These are phyloP conservation scores for Pichia sp. DNA, from an alignment of 1,139 yeast species.

Conservation along the genomic window DNA sequence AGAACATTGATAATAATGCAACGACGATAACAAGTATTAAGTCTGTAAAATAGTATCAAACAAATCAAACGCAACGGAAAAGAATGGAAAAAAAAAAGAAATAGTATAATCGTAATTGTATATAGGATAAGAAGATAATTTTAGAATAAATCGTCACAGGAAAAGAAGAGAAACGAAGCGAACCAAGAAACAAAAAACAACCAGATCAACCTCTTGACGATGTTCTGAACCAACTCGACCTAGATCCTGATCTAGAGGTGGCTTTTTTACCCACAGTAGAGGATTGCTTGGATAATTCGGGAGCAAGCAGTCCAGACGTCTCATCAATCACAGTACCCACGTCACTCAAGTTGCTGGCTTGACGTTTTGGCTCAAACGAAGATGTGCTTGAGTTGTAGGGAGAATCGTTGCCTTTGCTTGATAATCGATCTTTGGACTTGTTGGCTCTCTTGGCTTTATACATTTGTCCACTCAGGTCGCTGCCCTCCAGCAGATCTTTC, in stretches of 20 bases:
- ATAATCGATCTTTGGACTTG: background rate
- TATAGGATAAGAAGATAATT: background rate
- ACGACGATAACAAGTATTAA: background rate
- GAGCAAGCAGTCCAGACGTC: conserved; percentile 6
- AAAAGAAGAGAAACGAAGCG: background rate
- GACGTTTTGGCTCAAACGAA: background rate
- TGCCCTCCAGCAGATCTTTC: conserved; percentile 12
- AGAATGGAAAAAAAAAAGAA: background rate
- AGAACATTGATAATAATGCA: conserved; percentile 1
- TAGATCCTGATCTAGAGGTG: conserved; percentile 7
- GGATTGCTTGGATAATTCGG: background rate
- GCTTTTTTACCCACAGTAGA: background rate
- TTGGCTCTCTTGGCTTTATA: background rate
- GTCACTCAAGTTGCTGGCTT: background rate
- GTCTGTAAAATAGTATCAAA: background rate
- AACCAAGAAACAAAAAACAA: background rate
- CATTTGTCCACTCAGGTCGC: conserved; percentile 6
- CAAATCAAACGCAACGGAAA: background rate
- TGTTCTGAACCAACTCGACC: conserved; percentile 10
- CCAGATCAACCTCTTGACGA: conserved; percentile 1
- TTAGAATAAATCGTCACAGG: background rate
- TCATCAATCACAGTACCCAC: conserved; percentile 1
- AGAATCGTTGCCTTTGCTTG: background rate
- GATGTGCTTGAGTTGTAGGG: background rate
- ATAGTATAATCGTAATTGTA: background rate